Evolutionary conservation across 495 filamentous ascomycete species (phyloP), one percentile per base, ranked within the genome.

Genomic region (Clavariopsis aquatica): DNA sequence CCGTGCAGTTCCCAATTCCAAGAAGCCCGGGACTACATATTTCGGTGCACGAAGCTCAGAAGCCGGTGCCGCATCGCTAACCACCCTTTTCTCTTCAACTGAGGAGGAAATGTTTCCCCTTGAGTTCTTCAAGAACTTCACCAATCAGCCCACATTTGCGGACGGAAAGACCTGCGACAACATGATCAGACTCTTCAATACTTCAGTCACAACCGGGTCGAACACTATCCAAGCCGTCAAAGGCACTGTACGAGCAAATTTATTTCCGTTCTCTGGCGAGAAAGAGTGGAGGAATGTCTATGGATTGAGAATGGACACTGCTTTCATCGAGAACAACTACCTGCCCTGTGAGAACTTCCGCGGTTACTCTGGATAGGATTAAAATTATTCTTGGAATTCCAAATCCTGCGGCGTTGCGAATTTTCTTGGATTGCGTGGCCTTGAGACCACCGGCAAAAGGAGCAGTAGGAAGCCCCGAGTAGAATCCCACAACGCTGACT

Each of bases 251-350:
- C 19, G 51, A 3, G 51, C 52, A n/a, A 49, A 60, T 10, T 20
- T 64, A 0, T 20, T 19, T 12, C 60, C 61, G n/a, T 69, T 69
- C 34, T 26, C 49, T 4, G 34, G 45, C 1, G 66, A 61, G n/a
- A 36, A 52, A 9, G 61, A 60, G n/a, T 69, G 60, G 61, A 52
- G 20, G 29, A 56, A 57, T 29, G 60, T 65, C 17, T 69, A 60
- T n/a, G 66, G 66, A 8, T 38, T 69, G 36, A n/a, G 66, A 22
- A 12, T 65, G 20, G 61, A 64, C 51, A 51, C 55, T 12, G 57
- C 61, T 6, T 69, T 69, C 49, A 57, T 69, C 20, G 66, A 65
- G 38, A 69, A 69, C 29, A 69, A 69, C 34, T 65, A 65, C 36
- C 36, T 69, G n/a, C 28, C 22, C 31, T 69, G 66, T 36, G 51